Base-by-base conservation (phyloP, 148 eudicot species). In the Silene conica region DNA sequence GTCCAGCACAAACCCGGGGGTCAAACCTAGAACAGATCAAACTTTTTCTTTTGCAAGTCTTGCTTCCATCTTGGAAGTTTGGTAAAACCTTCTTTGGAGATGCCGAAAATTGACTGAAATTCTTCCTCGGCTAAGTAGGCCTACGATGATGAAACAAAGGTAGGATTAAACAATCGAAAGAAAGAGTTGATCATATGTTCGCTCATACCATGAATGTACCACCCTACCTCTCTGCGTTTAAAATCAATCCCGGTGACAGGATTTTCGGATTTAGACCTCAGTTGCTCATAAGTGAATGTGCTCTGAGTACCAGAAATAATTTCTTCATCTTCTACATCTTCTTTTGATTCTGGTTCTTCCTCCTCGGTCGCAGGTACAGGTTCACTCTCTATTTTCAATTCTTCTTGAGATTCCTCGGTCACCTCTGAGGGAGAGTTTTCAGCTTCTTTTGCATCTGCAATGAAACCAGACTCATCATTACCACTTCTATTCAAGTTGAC, bases 1-100 rank as follows among this genome's bases (percentile, higher is more conserved):
- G 20, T 50, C 41, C 41, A 43, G 41, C 16, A 41, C 66, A 34
- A 64, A 26, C n/a, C 41, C 21, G 0, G 6, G 67, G 22, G 18
- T 31, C 23, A 56, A 64, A 57, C 19, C 80, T 88, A 95, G 78
- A 95, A 95, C 80, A 95, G 91, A 84, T 95, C 99, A 7, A 83
- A 78, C 77, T 95, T 95, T 87, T 74, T 92, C 83, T 95, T 95
- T 68, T 80, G 89, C 91, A 90, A 73, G 82, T 95, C 99, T 85
- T 95, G 97, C 89, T 95, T 95, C 99, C 99, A 95, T 79, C 86
- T 87, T 0, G 99, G 99, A 83, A 92, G 79, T 78, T 90, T 89
- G 78, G 85, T 85, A 75, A 95, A 95, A 8, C 83, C 91, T 73
- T 86, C 97, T 85, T 92, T 95, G 13, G 88, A 70, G 83, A 86